Percentiles rank a stretch among this genome's conserved stretches.
Conservation (phyloP, 1,284 basidiomycete genomes). For the Schizophyllum amplum region DNA sequence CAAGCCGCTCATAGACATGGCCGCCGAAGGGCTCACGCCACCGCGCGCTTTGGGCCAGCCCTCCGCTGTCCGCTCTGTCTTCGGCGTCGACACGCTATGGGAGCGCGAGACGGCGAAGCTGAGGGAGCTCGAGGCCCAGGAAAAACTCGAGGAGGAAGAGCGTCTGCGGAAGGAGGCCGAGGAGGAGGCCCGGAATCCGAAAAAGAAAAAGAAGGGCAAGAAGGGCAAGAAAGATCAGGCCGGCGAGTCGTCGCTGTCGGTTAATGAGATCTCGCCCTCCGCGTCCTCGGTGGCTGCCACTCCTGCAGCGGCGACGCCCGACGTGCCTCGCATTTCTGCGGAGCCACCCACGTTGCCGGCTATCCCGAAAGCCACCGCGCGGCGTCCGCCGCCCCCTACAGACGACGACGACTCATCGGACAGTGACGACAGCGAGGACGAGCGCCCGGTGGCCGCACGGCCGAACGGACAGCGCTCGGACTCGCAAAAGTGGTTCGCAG, state of each 20-base stretch:
- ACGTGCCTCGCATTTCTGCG: constrained; percentile 26
- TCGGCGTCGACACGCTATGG: constrained; percentile 77
- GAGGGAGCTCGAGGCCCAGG: constrained; percentile 58
- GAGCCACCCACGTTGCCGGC: constrained; percentile 49
- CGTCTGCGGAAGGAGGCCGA: constrained; percentile 33
- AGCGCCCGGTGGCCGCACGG: constrained; percentile 17
- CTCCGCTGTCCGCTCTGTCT: constrained; percentile 58
- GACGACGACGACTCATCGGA: constrained; percentile 29
- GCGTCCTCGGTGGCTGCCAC: constrained; percentile 5
- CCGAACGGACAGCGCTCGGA: no score
- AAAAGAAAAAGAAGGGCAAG: constrained; percentile 36
- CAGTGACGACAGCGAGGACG: constrained; percentile 39
- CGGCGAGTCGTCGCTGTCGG: constrained; percentile 8
- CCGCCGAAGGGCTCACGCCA: constrained; percentile 29
- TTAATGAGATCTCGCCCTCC: constrained; percentile 7
- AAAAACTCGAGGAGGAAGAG: constrained; percentile 45
- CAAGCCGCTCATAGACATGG: constrained; percentile 56
- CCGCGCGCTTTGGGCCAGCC: constrained; percentile 22
- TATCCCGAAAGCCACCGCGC: constrained; percentile 35
- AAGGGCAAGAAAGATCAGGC: constrained; percentile 29
- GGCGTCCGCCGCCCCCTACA: constrained; percentile 34
- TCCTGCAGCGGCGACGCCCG: constrained; percentile 3
- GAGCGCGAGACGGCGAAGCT: constrained; percentile 71
- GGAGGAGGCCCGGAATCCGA: constrained; percentile 33
- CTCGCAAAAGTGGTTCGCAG: constrained; percentile 44